Evolutionary conservation across 1,139 yeast genomes (phyloP).

Genomic region (Magnusiomyces sp.): DNA sequence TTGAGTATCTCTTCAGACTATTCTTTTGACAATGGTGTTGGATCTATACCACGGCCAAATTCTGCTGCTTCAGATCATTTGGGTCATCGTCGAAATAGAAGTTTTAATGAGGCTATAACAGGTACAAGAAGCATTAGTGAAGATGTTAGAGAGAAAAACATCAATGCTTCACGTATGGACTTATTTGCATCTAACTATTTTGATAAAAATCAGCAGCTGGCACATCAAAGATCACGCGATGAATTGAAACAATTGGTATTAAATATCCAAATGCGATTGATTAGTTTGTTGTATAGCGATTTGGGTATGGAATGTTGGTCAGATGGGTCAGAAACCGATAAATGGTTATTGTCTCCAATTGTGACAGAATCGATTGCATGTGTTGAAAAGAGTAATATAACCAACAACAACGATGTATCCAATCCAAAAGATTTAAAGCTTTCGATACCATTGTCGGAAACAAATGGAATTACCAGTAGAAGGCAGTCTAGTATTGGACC

Average conservation of each 20-base stretch:
- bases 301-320: conserved; percentile 25
- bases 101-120: conserved; percentile 19
- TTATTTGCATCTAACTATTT: not conserved
- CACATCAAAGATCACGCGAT: conserved; percentile 13
- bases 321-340: conserved; percentile 29
- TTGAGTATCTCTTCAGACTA: too few relatives aligned
- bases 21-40: too few relatives aligned
- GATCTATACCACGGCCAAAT: too few relatives aligned
- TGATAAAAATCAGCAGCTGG: not conserved
- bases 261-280: conserved; percentile 25
- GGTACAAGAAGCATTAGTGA: conserved; percentile 1
- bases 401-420: not conserved
- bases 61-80: conserved; percentile 2
- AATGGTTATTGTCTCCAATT: conserved; percentile 24
- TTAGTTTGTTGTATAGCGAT: conserved; percentile 26
- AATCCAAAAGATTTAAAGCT: not conserved
- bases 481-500: not conserved
- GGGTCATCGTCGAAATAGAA: conserved; percentile 23
- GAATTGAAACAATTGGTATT: conserved; percentile 21
- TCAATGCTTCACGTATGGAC: too few relatives aligned
- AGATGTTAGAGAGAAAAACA: conserved; percentile 9
- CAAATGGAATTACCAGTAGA: too few relatives aligned
- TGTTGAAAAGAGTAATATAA: not conserved
- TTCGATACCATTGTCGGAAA: too few relatives aligned
- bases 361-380: conserved; percentile 15